Conservation (phyloP, 2,329 filamentous ascomycete species). For the Penicillium italicum region DNA sequence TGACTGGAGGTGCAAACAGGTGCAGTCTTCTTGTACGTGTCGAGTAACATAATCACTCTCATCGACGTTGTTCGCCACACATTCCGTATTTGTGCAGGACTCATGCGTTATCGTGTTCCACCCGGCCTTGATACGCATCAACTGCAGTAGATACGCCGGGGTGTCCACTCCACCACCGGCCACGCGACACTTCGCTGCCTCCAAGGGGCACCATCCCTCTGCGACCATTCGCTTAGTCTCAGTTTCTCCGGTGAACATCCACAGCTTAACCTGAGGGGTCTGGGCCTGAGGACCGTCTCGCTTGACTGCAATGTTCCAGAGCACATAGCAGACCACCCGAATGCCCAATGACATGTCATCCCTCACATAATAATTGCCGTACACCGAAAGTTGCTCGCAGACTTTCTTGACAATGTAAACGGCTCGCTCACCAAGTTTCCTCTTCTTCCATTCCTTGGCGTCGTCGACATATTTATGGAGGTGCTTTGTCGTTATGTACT, state of each 20-base stretch:
- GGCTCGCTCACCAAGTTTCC: constrained; percentile 2
- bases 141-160: not conserved
- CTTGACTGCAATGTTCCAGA: not conserved
- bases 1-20: constrained; percentile 1
- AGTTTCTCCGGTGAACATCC: not conserved
- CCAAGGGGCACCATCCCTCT: not conserved
- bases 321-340: not conserved
- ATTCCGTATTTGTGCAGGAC: constrained; percentile 6
- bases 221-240: not conserved
- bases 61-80: constrained; percentile 12
- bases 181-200: not conserved
- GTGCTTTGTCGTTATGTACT: constrained; percentile 7
- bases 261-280: not conserved
- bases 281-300: not conserved
- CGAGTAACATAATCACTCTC: constrained; percentile 11
- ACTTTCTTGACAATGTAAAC: constrained; percentile 9
- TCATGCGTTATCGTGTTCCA: not conserved
- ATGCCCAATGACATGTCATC: not conserved
- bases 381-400: not conserved
- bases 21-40: constrained; percentile 5
- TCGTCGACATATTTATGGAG: constrained; percentile 9
- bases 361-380: not conserved
- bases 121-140: not conserved
- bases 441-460: constrained; percentile 13
- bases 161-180: not conserved